Evolutionary conservation across 2,329 filamentous ascomycete genomes (phyloP).

Genomic region (Fusarium dimerum): DNA sequence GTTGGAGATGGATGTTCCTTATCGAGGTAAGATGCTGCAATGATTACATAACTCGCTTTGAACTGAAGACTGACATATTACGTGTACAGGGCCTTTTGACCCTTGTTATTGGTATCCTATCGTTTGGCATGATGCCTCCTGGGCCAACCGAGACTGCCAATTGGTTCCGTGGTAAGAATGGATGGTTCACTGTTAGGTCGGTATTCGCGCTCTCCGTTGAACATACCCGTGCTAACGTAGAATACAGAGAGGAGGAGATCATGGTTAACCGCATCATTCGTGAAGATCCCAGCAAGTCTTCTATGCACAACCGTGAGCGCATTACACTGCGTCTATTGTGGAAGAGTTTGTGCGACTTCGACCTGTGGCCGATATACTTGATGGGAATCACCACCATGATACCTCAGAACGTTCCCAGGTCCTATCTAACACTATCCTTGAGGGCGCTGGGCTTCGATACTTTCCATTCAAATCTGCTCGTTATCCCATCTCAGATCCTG

Average conservation of each 20-base stretch:
- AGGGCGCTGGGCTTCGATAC: slow-evolving; percentile 32
- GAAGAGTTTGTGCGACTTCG: slow-evolving; percentile 56
- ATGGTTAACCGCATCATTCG: slow-evolving; percentile 57
- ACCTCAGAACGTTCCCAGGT: slow-evolving; percentile 44
- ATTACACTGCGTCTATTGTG: slow-evolving; percentile 49
- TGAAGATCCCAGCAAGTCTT: slow-evolving; percentile 59
- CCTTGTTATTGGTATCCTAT: slow-evolving; percentile 25
- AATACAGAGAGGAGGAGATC: slow-evolving; percentile 49
- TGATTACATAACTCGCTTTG: no score
- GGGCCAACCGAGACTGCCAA: slow-evolving; percentile 47
- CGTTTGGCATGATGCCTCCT: slow-evolving; percentile 27
- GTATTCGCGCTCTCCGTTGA: neutral
- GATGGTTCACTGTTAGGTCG: slow-evolving; percentile 35
- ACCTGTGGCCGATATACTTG: slow-evolving; percentile 55
- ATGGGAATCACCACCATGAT: slow-evolving; percentile 50
- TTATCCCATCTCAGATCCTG: neutral
- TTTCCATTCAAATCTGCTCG: slow-evolving; percentile 38
- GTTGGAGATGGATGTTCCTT: no score
- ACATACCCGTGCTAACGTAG: neutral
- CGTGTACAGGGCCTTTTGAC: no score
- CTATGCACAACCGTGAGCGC: slow-evolving; percentile 57
- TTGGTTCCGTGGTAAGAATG: slow-evolving; percentile 53
- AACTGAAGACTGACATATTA: no score
- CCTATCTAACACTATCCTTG: slow-evolving; percentile 52
- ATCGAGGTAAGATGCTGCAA: no score